Evolutionary conservation across 208 protist genomes (phyloP), one percentile per base, ranked within the genome.

Genomic region (Borovskyia barvae): DNA sequence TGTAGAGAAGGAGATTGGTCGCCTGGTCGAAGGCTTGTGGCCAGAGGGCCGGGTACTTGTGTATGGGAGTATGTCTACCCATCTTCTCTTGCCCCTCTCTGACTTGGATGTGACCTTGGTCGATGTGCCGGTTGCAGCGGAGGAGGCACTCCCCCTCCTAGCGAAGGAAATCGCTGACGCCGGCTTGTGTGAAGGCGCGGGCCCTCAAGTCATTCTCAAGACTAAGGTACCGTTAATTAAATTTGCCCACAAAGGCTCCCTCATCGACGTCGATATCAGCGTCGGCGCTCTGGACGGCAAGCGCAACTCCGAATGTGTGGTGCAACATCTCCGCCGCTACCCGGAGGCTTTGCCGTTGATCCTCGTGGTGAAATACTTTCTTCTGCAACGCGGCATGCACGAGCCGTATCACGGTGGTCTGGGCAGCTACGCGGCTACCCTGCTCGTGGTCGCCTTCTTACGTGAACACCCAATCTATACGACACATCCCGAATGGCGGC

Each of bases 151-250:
- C 29, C 75, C 67, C 20, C 12, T 51, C 24, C 53, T 96, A 54
- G 82, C 85, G 30, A 57, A 66, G 42, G 76, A 88, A 50, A 82
- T 93, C 62, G 77, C 72, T 56, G 45, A 62, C 39, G 72, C 64
- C 12, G 70, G 73, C 0, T 56, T 95, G 20, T 88, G 75, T 63
- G 75, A 88, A 42, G 56, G 51, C 9, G 87, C 77, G 2, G 87
- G 87, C 43, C 82, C 88, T 24, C 82, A 95, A 66, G 64, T 97
- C 19, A 96, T 97, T 41, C 70, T 93, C 15, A 93, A 93, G 53
- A 93, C 95, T 43, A 93, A 95, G 58, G 93, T 98, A 17, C 95
- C 95, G 24, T 79, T 98, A 26, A 77, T 98, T 36, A 98, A 98
- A 70, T 94, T 97, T 39, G 50, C 67, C 12, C 82, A 95, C 56